Evolutionary conservation across 768 basidiomycete species (phyloP), one percentile per base, ranked within the genome.

Genomic region (Lentinula guzmanii): DNA sequence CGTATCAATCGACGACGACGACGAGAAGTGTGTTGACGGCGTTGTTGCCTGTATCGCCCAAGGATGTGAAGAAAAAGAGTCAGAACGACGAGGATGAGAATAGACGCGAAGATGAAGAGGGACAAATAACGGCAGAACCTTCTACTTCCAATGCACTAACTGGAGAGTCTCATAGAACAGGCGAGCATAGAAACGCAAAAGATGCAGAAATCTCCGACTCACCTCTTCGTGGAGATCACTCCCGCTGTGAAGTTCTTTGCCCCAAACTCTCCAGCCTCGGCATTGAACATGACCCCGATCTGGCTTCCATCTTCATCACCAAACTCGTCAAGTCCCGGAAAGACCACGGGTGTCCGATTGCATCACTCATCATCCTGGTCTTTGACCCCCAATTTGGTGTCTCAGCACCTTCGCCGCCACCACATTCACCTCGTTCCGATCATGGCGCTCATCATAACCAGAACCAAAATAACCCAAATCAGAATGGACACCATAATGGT

Each of bases 271-370:
- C 39, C 24, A 34, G n/a, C 10, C 51, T 60, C 3, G 34, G 46
- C 5, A 42, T 60, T 34, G 51, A 60, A 39, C 59, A 60, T 34
- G 59, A 60, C 10, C 48, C 58, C 45, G 59, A 60, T 43, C 35
- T 60, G 16, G 59, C 59, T 5, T 52, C 59, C 16, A 60, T 60
- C 6, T 60, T 52, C 50, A 39, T 60, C 16, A 52, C 46, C 34
- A 60, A 60, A 42, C 39, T 60, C 15, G 35, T 53, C 39, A 60
- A 60, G 21, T 33, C 48, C 28, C 31, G 59, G 6, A 60, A 52
- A 51, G 35, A 52, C 5, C 51, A 52, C 35, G 59, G 59, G 8
- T 60, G 35, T 42, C 59, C 59, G 59, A 60, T 60, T 18, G 10
- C 24, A 9, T 28, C 18, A 13, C 18, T 60, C 10, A 41, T 37